phyloP scores from a whole-genome alignment of 2,329 filamentous ascomycete species.

The Nemania sp. region DNA sequence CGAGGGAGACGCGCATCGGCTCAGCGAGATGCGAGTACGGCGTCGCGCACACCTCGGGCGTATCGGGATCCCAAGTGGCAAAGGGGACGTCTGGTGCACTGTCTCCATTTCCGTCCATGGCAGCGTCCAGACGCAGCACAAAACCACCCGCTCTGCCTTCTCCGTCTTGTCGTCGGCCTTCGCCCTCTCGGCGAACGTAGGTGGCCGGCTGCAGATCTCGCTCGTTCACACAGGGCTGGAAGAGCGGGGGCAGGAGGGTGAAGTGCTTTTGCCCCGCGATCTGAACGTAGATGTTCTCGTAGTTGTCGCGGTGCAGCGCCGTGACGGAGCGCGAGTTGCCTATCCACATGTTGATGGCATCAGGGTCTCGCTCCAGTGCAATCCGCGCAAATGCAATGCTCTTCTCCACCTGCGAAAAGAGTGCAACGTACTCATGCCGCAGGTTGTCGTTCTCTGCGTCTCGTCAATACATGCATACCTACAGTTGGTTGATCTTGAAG shows the following conservation, averaged over 20 bases:
- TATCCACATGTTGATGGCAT: slow-evolving; percentile 84
- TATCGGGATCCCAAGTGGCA: slow-evolving; percentile 75
- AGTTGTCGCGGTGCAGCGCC: slow-evolving; percentile 79
- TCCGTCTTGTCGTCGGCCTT: slow-evolving; percentile 3
- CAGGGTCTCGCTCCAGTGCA: slow-evolving; percentile 65
- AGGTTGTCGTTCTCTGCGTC: slow-evolving; percentile 77
- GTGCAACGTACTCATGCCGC: slow-evolving; percentile 68
- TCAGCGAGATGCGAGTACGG: slow-evolving; percentile 62
- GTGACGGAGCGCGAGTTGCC: slow-evolving; percentile 73
- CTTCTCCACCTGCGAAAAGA: slow-evolving; percentile 66
- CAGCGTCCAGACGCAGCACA: slow-evolving; percentile 21
- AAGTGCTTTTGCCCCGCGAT: slow-evolving; percentile 76
- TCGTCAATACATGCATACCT: too few relatives aligned
- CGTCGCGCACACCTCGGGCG: slow-evolving; percentile 54
- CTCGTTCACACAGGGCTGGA: slow-evolving; percentile 72
- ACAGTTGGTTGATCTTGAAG: background rate
- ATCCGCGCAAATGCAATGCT: slow-evolving; percentile 74
- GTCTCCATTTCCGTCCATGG: slow-evolving; percentile 1
- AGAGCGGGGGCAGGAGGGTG: slow-evolving; percentile 72
- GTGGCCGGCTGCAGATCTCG: slow-evolving; percentile 58
- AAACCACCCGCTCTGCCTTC: slow-evolving; percentile 3
- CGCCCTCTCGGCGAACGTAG: slow-evolving; percentile 52
- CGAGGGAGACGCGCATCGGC: slow-evolving; percentile 69
- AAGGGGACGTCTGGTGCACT: slow-evolving; percentile 59
- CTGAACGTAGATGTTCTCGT: slow-evolving; percentile 85